A percentile compares a stretch with the other conserved stretches of the same genome.
Conservation (phyloP, 1,284 basidiomycete species). For the Melampsora medusae region DNA sequence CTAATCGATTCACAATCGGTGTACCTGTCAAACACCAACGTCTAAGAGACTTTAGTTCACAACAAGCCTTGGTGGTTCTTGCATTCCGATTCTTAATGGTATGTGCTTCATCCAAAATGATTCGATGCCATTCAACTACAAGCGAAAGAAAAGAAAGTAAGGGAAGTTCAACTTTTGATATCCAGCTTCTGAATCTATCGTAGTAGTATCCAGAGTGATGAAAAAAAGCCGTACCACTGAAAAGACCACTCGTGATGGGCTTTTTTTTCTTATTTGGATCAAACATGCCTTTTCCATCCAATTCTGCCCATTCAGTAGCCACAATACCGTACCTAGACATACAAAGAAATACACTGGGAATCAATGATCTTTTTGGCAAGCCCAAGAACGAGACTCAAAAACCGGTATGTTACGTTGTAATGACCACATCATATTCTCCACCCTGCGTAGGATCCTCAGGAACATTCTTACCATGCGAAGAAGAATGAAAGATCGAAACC, state of each 20-base stretch:
- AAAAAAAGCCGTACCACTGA: neutral
- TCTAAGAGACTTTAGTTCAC: constrained; percentile 72
- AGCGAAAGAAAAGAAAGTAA: neutral
- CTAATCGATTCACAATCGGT: constrained; percentile 81
- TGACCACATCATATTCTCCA: constrained; percentile 46
- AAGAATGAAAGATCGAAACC: constrained; percentile 79
- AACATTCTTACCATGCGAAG: constrained; percentile 69
- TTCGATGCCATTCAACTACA: constrained; percentile 50
- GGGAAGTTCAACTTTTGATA: no score
- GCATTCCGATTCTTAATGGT: constrained; percentile 88
- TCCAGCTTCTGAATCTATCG: no score
- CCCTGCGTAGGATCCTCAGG: constrained; percentile 62
- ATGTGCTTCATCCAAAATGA: constrained; percentile 77
- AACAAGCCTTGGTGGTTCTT: constrained; percentile 85
- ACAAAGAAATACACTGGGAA: neutral
- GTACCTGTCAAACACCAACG: constrained; percentile 93
- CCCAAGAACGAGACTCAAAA: neutral
- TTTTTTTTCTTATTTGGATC: neutral
- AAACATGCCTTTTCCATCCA: constrained; percentile 9
- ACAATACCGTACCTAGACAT: constrained; percentile 34
- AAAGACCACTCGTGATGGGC: neutral
- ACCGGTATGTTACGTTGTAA: constrained; percentile 19
- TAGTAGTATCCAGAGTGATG: no score
- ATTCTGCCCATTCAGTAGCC: constrained; percentile 21
- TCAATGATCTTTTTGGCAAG: neutral